phyloP scores from a whole-genome alignment of 352 stramenopile species.

The Globisporangium cystogenes region DNA sequence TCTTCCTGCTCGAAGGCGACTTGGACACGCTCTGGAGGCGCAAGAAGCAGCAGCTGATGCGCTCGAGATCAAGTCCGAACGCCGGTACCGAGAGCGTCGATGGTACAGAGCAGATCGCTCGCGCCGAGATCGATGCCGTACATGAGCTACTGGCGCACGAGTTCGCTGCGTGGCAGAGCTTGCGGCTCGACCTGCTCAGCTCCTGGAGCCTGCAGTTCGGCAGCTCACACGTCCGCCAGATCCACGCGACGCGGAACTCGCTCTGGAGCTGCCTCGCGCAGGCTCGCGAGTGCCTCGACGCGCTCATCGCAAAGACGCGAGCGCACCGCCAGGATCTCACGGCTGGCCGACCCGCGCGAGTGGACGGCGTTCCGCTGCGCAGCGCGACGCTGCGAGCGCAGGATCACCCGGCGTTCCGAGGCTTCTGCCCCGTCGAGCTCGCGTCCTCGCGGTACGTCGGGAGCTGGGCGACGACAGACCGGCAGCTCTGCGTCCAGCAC shows the following conservation, averaged over 20 bases:
- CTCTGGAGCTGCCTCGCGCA: slow-evolving; percentile 39
- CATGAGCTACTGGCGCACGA: slow-evolving; percentile 14
- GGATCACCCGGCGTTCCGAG: slow-evolving; percentile 28
- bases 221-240: slow-evolving; percentile 37
- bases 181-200: slow-evolving; percentile 41
- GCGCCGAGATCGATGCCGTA: slow-evolving; percentile 6
- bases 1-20: slow-evolving; percentile 42
- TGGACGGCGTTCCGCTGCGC: slow-evolving; percentile 27
- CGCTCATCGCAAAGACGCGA: slow-evolving; percentile 14
- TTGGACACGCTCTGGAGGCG: slow-evolving; percentile 25
- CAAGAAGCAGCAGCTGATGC: background rate
- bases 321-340: slow-evolving; percentile 21
- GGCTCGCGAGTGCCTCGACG: slow-evolving; percentile 18
- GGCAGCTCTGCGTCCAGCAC: slow-evolving; percentile 40
- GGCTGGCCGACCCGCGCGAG: slow-evolving; percentile 15
- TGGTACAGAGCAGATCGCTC: background rate
- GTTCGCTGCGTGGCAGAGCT: slow-evolving; percentile 35
- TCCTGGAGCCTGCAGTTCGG: slow-evolving; percentile 42
- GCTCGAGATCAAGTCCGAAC: background rate
- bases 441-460: slow-evolving; percentile 23
- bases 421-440: slow-evolving; percentile 64
- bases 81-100: background rate
- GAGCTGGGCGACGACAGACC: slow-evolving; percentile 17
- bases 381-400: slow-evolving; percentile 18
- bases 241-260: slow-evolving; percentile 27